These are phyloP conservation scores for Thoreauomyces humboldtii DNA, from an alignment of 192 early-diverging fungal genomes.

Conservation along the genomic window DNA sequence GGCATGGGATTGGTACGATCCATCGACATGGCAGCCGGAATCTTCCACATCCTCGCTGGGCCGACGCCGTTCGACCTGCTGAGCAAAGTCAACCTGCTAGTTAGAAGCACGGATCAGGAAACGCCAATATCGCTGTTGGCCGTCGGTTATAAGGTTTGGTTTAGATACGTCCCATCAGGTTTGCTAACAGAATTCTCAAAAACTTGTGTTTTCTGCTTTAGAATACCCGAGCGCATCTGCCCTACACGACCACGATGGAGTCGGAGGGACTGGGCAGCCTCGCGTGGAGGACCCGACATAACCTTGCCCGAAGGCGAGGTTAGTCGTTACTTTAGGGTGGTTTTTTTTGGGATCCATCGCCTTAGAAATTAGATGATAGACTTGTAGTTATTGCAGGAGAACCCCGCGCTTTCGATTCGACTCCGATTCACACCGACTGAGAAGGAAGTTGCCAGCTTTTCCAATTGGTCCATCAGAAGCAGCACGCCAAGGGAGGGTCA, in stretches of 20 bases:
- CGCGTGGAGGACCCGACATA: conserved; percentile 31
- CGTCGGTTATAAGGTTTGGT: conserved; percentile 37
- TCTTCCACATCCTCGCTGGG: conserved; percentile 40
- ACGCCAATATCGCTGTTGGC: conserved; percentile 25
- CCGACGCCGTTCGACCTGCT: conserved; percentile 28
- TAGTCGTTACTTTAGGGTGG: too few relatives aligned
- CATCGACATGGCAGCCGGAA: conserved; percentile 29
- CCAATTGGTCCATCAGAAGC: too few relatives aligned
- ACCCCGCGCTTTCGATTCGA: too few relatives aligned
- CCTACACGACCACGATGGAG: conserved; percentile 33
- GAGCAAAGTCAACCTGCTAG: conserved; percentile 40
- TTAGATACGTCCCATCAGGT: not conserved
- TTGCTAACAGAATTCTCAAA: not conserved
- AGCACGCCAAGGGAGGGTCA: too few relatives aligned
- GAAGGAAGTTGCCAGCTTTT: too few relatives aligned
- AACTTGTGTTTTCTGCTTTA: conserved; percentile 15
- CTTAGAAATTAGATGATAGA: too few relatives aligned
- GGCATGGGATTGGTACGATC: conserved; percentile 45
- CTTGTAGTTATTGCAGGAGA: too few relatives aligned
- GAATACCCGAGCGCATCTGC: conserved; percentile 25
- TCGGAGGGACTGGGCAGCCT: conserved; percentile 38
- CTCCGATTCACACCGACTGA: too few relatives aligned
- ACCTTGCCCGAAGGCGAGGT: conserved; percentile 22
- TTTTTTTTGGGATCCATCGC: too few relatives aligned
- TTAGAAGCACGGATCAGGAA: conserved; percentile 30